Percentiles rank a stretch among this genome's conserved stretches.
These are phyloP conservation scores for Letharia lupina DNA, from an alignment of 495 filamentous ascomycete species.

Conservation along the genomic window DNA sequence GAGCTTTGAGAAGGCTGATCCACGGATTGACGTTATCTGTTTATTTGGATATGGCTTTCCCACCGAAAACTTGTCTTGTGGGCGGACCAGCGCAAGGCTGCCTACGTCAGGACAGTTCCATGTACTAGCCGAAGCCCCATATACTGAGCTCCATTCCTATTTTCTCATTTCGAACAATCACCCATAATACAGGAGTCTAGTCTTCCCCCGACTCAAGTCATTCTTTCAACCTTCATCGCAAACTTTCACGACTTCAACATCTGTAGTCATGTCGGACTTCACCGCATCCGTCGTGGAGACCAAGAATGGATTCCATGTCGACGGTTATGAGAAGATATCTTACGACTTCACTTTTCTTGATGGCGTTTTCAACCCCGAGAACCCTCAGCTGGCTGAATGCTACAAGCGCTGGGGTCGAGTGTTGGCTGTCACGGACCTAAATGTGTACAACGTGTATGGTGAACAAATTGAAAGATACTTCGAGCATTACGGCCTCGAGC, in stretches of 20 bases:
- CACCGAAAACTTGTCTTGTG: not conserved
- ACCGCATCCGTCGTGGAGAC: conserved; percentile 49
- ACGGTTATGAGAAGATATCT: conserved; percentile 57
- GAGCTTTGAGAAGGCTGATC: not conserved
- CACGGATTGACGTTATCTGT: conserved; percentile 8
- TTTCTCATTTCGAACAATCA: not conserved
- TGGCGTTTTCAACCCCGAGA: conserved; percentile 47
- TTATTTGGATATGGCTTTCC: conserved; percentile 7
- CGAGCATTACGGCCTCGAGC: conserved; percentile 40
- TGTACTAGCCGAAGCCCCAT: not conserved
- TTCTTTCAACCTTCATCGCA: not conserved
- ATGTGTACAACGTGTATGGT: conserved; percentile 53
- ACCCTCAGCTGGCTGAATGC: conserved; percentile 46
- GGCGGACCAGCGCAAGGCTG: not conserved
- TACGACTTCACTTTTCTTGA: conserved; percentile 62
- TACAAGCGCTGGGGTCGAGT: conserved; percentile 50
- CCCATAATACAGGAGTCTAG: too few relatives aligned
- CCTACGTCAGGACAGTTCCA: conserved; percentile 7
- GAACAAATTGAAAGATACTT: conserved; percentile 51
- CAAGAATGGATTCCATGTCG: conserved; percentile 49
- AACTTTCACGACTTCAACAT: conserved; percentile 26
- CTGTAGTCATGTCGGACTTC: conserved; percentile 44
- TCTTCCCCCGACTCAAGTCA: not conserved
- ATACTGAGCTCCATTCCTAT: not conserved
- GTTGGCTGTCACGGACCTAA: conserved; percentile 53